phyloP scores from a whole-genome alignment of 306 rosid genomes.

The Chamaecrista fasciculata region DNA sequence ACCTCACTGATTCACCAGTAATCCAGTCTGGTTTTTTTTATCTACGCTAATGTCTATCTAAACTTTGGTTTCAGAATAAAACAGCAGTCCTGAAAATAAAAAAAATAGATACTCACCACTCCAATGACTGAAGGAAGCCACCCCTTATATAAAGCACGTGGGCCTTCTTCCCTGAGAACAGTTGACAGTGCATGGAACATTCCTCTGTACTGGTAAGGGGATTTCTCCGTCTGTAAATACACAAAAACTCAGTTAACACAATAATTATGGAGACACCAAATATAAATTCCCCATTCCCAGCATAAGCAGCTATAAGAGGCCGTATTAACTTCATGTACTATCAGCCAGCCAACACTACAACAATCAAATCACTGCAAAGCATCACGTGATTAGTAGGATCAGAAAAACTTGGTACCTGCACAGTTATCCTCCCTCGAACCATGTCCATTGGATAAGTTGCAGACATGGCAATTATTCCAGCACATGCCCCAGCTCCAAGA shows the following conservation, averaged over 20 bases:
- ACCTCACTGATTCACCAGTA: too few relatives aligned
- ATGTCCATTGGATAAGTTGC: constrained; percentile 99
- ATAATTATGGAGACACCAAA: background rate
- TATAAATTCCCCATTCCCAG: constrained; percentile 1
- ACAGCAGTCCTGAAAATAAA: too few relatives aligned
- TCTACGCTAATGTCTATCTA: background rate
- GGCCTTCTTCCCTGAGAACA: constrained; percentile 92
- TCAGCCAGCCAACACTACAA: background rate
- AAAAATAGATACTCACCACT: constrained; percentile 65
- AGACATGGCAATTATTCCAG: constrained; percentile 99
- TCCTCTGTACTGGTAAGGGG: constrained; percentile 97
- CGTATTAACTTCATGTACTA: background rate
- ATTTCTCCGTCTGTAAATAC: constrained; percentile 71
- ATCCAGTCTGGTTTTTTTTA: too few relatives aligned
- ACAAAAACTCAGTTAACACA: background rate
- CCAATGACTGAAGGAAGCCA: constrained; percentile 99
- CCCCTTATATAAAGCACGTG: constrained; percentile 94
- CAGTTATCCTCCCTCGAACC: constrained; percentile 99
- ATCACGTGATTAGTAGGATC: constrained; percentile 3
- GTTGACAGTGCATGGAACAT: constrained; percentile 93
- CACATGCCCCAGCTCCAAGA: constrained; percentile 99
- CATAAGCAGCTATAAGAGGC: background rate
- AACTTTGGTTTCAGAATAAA: background rate
- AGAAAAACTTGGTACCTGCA: constrained; percentile 63
- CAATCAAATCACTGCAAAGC: constrained; percentile 14